Percentiles rank a stretch among this genome's conserved stretches.
phyloP scores from a whole-genome alignment of 345 rosid species.

The Psidium friedrichsthalianum region DNA sequence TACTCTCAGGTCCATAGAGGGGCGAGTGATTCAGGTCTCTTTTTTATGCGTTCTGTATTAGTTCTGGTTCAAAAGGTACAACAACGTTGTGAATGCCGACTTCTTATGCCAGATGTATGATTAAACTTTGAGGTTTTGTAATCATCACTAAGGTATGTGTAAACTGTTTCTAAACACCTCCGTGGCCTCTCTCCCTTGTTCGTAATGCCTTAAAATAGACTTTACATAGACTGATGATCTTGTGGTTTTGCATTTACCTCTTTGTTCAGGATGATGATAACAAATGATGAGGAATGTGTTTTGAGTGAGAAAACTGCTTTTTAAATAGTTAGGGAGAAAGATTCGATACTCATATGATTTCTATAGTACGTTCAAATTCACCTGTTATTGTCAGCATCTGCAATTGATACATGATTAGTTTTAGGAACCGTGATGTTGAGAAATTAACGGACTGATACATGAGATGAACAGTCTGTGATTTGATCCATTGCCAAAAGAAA shows the following conservation, averaged over 20 bases:
- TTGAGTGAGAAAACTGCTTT: background rate
- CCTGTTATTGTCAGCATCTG: background rate
- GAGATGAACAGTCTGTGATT: background rate
- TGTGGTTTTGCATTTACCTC: background rate
- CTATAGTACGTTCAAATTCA: background rate
- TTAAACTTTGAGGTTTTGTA: background rate
- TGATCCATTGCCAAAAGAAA: background rate
- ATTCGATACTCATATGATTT: background rate
- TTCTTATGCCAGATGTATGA: background rate
- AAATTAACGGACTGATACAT: background rate
- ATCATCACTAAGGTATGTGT: background rate
- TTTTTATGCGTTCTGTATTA: background rate
- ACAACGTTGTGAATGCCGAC: background rate
- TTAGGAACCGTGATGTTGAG: background rate
- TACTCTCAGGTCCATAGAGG: background rate
- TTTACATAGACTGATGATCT: background rate
- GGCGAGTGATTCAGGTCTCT: background rate
- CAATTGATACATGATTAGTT: background rate
- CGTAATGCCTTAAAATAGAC: background rate
- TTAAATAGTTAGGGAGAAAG: background rate
- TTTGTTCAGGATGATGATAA: background rate
- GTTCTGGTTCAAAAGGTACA: background rate
- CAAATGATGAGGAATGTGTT: background rate
- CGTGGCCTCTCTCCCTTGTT: background rate
- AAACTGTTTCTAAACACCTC: background rate